Base-by-base conservation (phyloP, 495 filamentous ascomycete genomes). In the Sabuloglossum arenarium region DNA sequence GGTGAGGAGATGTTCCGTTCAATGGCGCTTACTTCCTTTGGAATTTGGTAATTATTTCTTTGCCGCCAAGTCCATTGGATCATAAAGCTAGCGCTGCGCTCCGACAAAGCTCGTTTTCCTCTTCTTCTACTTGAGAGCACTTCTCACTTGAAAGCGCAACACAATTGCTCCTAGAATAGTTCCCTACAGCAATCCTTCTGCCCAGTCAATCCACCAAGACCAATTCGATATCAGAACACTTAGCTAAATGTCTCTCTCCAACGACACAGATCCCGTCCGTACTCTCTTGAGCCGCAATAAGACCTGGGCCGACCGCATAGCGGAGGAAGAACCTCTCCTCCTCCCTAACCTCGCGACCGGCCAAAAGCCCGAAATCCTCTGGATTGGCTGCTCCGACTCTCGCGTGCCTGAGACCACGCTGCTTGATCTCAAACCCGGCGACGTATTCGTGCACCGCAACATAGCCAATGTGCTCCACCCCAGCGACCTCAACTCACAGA, bases 401-500 rank as follows among this genome's bases (percentile, higher is more conserved):
- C 84, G 88, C 58, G 81, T 84, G 64, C 88, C 88, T 0, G 88
- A 95, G 66, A 94, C 88, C 11, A 88, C 82, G 56, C 71, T 95
- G 61, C 75, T 88, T 4, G 79, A 80, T 60, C 75, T 88, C 47
- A 73, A 87, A 58, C 88, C 88, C 3, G 88, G 88, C 60, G 87
- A 95, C 61, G 81, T 94, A 60, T 95, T 95, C 67, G 82, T 87
- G 55, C 88, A 94, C 74, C 85, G 88, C 66, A 94, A 94, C 73
- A 91, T 95, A 68, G 88, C 87, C 66, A 95, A 95, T 71, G 75
- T 91, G 67, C 67, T 95, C 53, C 79, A 81, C 56, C 72, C 82
- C 12, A 78, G 77, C 62, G 88, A 95, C 67, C 75, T 93, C 62
- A 84, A 75, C 70, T 79, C 81, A 37, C 69, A 76, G 16, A 75